A percentile compares a stretch with the other conserved stretches of the same genome.
Conservation (phyloP, 805 yeast genomes). For the Clavispora asparagi region DNA sequence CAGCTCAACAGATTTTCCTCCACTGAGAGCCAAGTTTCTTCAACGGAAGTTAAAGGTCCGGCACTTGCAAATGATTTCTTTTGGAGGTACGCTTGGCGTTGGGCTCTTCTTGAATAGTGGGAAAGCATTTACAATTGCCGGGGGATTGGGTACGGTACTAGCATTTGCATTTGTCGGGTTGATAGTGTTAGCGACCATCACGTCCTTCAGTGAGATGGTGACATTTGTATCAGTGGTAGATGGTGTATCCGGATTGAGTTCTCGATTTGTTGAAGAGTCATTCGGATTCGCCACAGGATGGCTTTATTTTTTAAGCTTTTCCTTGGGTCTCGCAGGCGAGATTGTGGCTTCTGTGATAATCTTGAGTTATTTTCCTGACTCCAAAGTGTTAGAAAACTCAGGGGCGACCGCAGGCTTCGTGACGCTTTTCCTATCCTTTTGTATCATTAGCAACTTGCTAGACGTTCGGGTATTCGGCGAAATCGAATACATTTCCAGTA, state of each 20-base stretch:
- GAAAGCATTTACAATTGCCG: conserved; percentile 66
- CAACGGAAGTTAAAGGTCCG: conserved; percentile 59
- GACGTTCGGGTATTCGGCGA: conserved; percentile 75
- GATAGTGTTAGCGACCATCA: conserved; percentile 62
- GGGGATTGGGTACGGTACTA: conserved; percentile 69
- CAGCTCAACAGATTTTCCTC: background rate
- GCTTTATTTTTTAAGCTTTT: conserved; percentile 68
- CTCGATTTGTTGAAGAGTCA: conserved; percentile 73
- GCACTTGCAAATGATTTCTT: conserved; percentile 72
- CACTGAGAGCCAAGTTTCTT: conserved; percentile 17
- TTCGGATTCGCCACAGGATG: conserved; percentile 73
- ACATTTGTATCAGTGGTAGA: conserved; percentile 75
- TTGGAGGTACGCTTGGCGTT: conserved; percentile 77
- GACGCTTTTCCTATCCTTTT: conserved; percentile 47
- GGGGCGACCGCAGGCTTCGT: conserved; percentile 58
- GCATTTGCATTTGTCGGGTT: conserved; percentile 64
- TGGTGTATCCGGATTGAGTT: conserved; percentile 69
- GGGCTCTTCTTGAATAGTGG: conserved; percentile 69
- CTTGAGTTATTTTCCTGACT: conserved; percentile 59
- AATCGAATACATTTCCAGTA: conserved; percentile 58
- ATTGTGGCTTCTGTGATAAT: conserved; percentile 75
- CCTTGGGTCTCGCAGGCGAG: conserved; percentile 72
- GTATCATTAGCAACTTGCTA: conserved; percentile 50
- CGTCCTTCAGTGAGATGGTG: conserved; percentile 77
- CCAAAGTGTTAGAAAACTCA: conserved; percentile 43